These are phyloP conservation scores for Fraxinus americana DNA, from an alignment of 257 asterid species.

Conservation along the genomic window DNA sequence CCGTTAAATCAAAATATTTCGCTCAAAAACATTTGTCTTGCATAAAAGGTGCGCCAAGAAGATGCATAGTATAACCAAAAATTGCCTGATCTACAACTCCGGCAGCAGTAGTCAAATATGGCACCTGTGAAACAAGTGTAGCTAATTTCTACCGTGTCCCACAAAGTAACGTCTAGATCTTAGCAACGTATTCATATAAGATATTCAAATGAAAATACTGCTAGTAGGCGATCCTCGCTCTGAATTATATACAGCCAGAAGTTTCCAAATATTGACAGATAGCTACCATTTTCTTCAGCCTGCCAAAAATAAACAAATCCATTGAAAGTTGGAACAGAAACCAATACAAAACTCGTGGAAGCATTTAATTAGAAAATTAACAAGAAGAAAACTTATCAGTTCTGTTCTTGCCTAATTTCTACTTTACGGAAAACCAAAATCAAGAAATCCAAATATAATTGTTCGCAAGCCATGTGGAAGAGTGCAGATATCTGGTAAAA, in stretches of 20 bases:
- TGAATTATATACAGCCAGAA: slow-evolving; percentile 12
- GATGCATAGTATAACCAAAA: not conserved
- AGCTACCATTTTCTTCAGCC: slow-evolving; percentile 13
- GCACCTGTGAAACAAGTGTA: not conserved
- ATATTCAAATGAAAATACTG: not conserved
- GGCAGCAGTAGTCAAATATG: not conserved
- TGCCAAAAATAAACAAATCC: slow-evolving; percentile 3
- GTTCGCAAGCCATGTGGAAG: not conserved
- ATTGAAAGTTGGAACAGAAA: not conserved
- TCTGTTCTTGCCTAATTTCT: not conserved
- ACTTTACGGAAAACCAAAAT: slow-evolving; percentile 7
- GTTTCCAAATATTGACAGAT: not conserved
- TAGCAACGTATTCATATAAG: not conserved
- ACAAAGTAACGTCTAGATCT: not conserved
- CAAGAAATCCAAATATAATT: not conserved
- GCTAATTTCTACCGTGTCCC: not conserved
- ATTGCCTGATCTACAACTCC: not conserved
- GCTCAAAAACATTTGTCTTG: not conserved
- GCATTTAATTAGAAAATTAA: not conserved
- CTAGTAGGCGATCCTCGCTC: not conserved
- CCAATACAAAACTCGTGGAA: not conserved
- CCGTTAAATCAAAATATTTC: not conserved
- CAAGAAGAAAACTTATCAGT: not conserved
- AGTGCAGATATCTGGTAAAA: not conserved
- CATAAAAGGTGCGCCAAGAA: not conserved